These are phyloP conservation scores for Magnolia changhungtana DNA, from an alignment of 164 flowering plant species.

Conservation along the genomic window DNA sequence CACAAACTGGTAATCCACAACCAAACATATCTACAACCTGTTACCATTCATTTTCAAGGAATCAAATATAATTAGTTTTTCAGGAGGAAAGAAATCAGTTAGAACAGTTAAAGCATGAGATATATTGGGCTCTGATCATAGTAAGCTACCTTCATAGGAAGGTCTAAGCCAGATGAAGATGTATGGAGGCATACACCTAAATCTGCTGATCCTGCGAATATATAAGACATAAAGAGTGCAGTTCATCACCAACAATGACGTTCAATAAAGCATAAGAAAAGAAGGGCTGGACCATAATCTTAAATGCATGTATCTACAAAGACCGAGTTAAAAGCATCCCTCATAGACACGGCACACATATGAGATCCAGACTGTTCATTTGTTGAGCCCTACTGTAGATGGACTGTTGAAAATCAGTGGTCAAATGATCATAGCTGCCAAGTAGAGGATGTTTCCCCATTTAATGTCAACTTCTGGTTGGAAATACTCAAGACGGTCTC, in stretches of 20 bases:
- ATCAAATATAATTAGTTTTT: not conserved
- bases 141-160: conserved; percentile 80
- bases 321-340: not conserved
- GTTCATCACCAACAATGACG: no score
- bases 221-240: not conserved
- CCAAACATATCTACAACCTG: conserved; percentile 99
- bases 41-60: conserved; percentile 6
- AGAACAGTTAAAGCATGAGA: conserved; percentile 1
- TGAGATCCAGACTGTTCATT: not conserved
- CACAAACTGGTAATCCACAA: conserved; percentile 96
- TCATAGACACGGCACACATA: not conserved
- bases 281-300: not conserved
- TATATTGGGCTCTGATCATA: not conserved
- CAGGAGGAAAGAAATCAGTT: not conserved
- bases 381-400: not conserved
- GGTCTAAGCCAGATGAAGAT: conserved; percentile 96
- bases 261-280: not conserved
- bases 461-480: not conserved
- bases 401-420: not conserved
- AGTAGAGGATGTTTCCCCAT: not conserved
- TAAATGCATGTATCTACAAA: no score
- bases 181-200: conserved; percentile 91
- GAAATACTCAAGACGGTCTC: not conserved
- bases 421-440: not conserved
- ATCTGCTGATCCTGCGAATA: conserved; percentile 81